These are phyloP conservation scores for Vitis amurensis DNA, from an alignment of 164 flowering plant genomes.

Conservation along the genomic window DNA sequence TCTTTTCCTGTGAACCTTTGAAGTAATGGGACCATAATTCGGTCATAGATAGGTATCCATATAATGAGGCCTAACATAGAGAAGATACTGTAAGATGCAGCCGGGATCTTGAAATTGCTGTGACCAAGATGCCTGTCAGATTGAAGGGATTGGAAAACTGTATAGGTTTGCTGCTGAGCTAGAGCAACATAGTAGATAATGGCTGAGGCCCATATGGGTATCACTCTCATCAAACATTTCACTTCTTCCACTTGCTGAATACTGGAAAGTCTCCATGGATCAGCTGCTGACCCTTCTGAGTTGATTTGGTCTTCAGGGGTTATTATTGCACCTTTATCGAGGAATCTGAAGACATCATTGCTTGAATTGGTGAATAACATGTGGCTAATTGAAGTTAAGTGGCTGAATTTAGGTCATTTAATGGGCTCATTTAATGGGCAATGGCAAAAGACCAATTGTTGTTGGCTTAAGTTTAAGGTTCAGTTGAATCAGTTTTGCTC, in stretches of 20 bases:
- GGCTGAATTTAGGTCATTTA: too few relatives aligned
- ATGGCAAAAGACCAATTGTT: too few relatives aligned
- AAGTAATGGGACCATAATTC: constrained; percentile 28
- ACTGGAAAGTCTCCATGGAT: constrained; percentile 41
- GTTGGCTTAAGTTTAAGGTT: too few relatives aligned
- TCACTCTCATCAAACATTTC: constrained; percentile 34
- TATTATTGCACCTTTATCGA: constrained; percentile 38
- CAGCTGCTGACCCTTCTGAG: constrained; percentile 26
- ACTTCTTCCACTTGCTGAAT: constrained; percentile 43
- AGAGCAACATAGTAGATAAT: constrained; percentile 31
- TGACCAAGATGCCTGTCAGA: constrained; percentile 35
- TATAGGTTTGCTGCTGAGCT: constrained; percentile 29
- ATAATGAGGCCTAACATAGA: constrained; percentile 36
- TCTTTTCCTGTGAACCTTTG: constrained; percentile 32
- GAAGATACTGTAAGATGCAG: constrained; percentile 35
- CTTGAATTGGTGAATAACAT: too few relatives aligned
- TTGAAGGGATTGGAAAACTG: constrained; percentile 49
- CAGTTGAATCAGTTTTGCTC: too few relatives aligned
- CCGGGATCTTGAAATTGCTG: constrained; percentile 37
- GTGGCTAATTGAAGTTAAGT: too few relatives aligned
- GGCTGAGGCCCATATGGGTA: constrained; percentile 45
- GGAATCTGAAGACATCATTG: constrained; percentile 18
- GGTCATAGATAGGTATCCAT: constrained; percentile 41
- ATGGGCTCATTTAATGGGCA: too few relatives aligned
- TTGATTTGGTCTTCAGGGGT: constrained; percentile 26